Conservation (phyloP, 192 early-diverging fungal species). For the Polychytrium aggregatum region DNA sequence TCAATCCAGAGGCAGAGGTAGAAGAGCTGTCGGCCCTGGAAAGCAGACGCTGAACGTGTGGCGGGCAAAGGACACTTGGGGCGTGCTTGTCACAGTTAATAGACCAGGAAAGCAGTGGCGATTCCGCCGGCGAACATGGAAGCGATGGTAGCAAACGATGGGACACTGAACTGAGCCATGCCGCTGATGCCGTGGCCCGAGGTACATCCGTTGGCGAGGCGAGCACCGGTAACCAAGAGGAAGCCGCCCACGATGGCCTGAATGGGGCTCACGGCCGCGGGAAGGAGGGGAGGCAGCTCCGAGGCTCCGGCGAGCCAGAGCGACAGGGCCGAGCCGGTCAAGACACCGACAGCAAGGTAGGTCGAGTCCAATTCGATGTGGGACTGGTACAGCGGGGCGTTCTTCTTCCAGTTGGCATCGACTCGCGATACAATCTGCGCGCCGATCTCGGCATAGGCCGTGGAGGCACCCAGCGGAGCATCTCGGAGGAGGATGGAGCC, state of each 20-base stretch:
- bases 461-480: conserved; percentile 6
- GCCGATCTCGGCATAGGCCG: conserved; percentile 8
- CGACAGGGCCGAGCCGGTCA: conserved; percentile 10
- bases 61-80: too few relatives aligned
- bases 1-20: too few relatives aligned
- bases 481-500: conserved; percentile 3
- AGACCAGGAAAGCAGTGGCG: conserved; percentile 3
- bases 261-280: conserved; percentile 1
- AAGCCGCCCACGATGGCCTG: conserved; percentile 14
- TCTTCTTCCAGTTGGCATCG: conserved; percentile 11
- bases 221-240: conserved; percentile 13
- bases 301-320: neutral
- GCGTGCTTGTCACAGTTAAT: too few relatives aligned
- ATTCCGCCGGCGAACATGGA: conserved; percentile 18
- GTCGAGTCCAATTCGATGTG: conserved; percentile 2
- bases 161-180: conserved; percentile 13
- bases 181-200: conserved; percentile 23
- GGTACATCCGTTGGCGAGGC: conserved; percentile 25
- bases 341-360: conserved; percentile 4
- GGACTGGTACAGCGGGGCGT: conserved; percentile 7
- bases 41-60: too few relatives aligned
- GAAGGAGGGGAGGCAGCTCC: neutral
- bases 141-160: conserved; percentile 15
- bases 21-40: too few relatives aligned
- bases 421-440: conserved; percentile 4